Conservation (phyloP, 2,329 filamentous ascomycete genomes). For the Zymoseptoria tritici region DNA sequence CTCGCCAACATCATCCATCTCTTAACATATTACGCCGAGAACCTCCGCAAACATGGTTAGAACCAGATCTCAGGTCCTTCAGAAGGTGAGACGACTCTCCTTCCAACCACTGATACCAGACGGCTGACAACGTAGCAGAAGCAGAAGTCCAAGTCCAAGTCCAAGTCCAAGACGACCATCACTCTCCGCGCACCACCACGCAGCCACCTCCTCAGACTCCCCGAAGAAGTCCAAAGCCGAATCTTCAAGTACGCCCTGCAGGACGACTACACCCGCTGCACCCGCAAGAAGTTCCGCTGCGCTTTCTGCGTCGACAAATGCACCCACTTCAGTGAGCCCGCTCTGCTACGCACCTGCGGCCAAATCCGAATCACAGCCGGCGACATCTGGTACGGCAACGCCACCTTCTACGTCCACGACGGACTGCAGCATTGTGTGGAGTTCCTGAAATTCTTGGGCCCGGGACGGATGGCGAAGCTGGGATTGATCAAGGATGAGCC, state of each 20-base stretch:
- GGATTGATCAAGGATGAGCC: background rate
- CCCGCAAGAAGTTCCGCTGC: background rate
- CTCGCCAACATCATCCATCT: background rate
- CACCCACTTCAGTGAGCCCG: background rate
- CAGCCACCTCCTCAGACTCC: background rate
- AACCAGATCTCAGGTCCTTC: background rate
- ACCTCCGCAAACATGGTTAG: background rate
- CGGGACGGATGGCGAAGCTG: background rate
- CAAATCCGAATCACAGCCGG: background rate
- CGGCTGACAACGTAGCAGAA: background rate
- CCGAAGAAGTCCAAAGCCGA: background rate
- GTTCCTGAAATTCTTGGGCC: constrained; percentile 2
- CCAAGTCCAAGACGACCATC: background rate
- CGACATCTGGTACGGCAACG: background rate
- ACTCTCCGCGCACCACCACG: background rate
- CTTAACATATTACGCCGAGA: background rate
- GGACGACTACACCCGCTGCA: background rate
- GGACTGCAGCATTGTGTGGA: constrained; percentile 11
- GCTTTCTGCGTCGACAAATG: background rate
- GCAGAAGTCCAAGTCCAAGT: background rate
- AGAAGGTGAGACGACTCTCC: background rate
- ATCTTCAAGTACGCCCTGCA: background rate
- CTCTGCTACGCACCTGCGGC: background rate
- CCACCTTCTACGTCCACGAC: constrained; percentile 3
- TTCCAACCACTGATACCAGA: background rate